Conservation (phyloP, 257 asterid genomes). For the Misopates orontium region DNA sequence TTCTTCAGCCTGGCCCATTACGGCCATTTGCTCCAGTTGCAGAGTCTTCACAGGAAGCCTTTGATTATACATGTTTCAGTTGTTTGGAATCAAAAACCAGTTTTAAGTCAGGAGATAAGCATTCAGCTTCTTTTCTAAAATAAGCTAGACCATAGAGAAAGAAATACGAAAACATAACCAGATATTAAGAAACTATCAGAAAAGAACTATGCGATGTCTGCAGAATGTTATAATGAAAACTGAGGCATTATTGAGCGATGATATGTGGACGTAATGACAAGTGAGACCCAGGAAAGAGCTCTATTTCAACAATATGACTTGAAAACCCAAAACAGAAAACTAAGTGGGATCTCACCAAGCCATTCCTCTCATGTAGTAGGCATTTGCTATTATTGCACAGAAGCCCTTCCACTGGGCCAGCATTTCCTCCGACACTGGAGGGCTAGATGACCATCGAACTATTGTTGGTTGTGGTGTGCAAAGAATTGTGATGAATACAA, state of each 20-base stretch:
- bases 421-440: constrained; percentile 76
- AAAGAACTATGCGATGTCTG: background rate
- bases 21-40: constrained; percentile 93
- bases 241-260: too few species aligned
- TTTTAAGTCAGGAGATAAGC: background rate
- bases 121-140: background rate
- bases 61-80: constrained; percentile 18
- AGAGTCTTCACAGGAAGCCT: constrained; percentile 98
- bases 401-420: constrained; percentile 83
- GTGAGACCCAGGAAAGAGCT: background rate
- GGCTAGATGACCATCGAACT: constrained; percentile 90
- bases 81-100: background rate
- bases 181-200: too few species aligned
- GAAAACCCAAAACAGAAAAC: background rate
- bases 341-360: constrained; percentile 66
- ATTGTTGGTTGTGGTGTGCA: constrained; percentile 95
- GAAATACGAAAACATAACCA: too few species aligned
- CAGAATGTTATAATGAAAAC: background rate
- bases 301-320: background rate
- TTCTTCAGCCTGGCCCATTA: constrained; percentile 76
- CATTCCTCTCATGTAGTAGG: constrained; percentile 94
- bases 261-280: background rate
- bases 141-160: too few species aligned
- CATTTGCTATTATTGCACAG: constrained; percentile 94
- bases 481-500: constrained; percentile 80